A percentile compares a stretch with the other conserved stretches of the same genome.
phyloP scores from a whole-genome alignment of 768 basidiomycete species.

The Mycena olivaceomarginata region DNA sequence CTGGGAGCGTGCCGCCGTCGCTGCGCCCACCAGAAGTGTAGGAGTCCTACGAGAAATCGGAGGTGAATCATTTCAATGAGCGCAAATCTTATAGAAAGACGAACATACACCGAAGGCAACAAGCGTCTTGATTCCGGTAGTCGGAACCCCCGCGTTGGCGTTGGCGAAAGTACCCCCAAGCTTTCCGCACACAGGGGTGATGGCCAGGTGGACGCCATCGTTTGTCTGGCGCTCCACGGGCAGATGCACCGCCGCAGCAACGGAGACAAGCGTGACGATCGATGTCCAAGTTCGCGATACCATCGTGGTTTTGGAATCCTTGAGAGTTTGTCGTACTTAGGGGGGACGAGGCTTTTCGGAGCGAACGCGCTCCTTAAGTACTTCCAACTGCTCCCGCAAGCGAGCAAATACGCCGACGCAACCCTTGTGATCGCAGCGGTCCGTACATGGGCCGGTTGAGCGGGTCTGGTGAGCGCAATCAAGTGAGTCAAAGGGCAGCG shows the following conservation, averaged over 20 bases:
- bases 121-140: slow-evolving; percentile 63
- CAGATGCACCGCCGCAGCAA: slow-evolving; percentile 9
- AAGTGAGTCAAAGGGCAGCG: neutral
- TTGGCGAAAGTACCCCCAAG: slow-evolving; percentile 63
- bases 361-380: neutral
- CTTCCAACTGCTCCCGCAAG: neutral
- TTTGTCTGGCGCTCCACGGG: slow-evolving; percentile 40
- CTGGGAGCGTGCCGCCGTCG: slow-evolving; percentile 67
- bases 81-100: too few relatives aligned
- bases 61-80: too few relatives aligned
- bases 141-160: slow-evolving; percentile 68
- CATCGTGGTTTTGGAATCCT: neutral
- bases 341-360: neutral
- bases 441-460: slow-evolving; percentile 1
- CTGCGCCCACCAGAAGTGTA: slow-evolving; percentile 71
- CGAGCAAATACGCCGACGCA: neutral
- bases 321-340: too few relatives aligned
- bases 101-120: slow-evolving; percentile 70
- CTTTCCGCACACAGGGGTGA: slow-evolving; percentile 65
- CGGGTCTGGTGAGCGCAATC: neutral
- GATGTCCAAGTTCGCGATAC: neutral
- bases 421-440: too few relatives aligned
- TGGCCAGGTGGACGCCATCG: slow-evolving; percentile 65
- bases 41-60: slow-evolving; percentile 56
- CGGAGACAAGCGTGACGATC: slow-evolving; percentile 2